phyloP scores from a whole-genome alignment of 2,329 filamentous ascomycete species.

The Amylocarpus encephaloides region DNA sequence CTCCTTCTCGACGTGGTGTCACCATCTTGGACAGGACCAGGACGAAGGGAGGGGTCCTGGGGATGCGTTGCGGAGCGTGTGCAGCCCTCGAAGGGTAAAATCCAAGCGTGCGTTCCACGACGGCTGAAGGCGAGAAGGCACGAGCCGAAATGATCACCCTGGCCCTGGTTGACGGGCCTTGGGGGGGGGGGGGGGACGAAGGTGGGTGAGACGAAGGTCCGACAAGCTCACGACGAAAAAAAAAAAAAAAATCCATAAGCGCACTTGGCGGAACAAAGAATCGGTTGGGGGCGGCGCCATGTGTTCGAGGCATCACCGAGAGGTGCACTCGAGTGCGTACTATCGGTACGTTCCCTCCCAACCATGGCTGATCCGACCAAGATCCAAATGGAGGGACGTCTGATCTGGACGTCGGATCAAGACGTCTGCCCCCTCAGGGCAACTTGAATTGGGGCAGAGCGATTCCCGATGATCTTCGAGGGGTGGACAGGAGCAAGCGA shows the following conservation, averaged over 20 bases:
- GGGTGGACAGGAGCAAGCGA: no score
- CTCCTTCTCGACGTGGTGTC: not conserved
- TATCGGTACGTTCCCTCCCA: no score
- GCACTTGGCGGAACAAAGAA: conserved; percentile 15
- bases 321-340: no score
- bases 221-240: no score
- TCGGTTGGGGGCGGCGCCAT: not conserved
- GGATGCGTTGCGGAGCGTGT: not conserved
- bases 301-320: not conserved
- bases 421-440: no score
- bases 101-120: conserved; percentile 14
- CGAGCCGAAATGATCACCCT: conserved; percentile 25
- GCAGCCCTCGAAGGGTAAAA: conserved; percentile 12
- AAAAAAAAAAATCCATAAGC: conserved; percentile 11
- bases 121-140: conserved; percentile 18
- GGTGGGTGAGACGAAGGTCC: conserved; percentile 7
- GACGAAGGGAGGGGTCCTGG: conserved; percentile 6
- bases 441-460: no score
- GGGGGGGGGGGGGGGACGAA: not conserved
- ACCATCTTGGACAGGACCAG: not conserved
- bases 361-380: no score
- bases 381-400: no score
- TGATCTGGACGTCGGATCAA: no score
- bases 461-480: no score
- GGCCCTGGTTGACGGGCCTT: conserved; percentile 21